Conservation (phyloP, 106 monocot species). For the Iris macrosiphon region DNA sequence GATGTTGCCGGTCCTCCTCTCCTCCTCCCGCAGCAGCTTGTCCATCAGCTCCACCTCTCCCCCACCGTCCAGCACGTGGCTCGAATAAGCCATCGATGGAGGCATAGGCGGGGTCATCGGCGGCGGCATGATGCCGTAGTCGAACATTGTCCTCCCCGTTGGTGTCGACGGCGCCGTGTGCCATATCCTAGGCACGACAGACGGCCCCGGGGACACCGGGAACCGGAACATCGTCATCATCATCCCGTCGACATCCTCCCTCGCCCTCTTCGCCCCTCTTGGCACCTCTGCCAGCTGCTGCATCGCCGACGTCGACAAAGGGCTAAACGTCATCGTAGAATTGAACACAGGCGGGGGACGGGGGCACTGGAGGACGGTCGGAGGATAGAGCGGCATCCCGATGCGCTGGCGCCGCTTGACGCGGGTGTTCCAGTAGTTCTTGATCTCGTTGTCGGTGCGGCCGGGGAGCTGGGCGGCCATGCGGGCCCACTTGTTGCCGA, state of each 20-base stretch:
- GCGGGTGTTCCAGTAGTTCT: constrained; percentile 75
- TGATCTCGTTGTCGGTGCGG: constrained; percentile 78
- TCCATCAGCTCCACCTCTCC: constrained; percentile 51
- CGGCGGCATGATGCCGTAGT: neutral
- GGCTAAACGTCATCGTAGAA: too few relatives aligned
- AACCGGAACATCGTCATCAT: constrained; percentile 3
- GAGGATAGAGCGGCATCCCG: constrained; percentile 46
- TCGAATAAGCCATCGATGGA: constrained; percentile 20
- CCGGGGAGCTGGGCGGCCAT: constrained; percentile 72
- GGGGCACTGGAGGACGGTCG: constrained; percentile 16
- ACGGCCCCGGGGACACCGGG: neutral
- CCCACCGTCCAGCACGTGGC: constrained; percentile 30
- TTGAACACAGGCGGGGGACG: neutral
- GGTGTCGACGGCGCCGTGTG: neutral
- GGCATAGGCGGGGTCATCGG: neutral
- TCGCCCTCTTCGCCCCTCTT: neutral
- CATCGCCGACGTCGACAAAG: neutral
- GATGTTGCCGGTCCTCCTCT: neutral
- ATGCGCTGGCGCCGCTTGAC: constrained; percentile 49
- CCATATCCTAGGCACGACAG: too few relatives aligned
- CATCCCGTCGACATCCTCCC: neutral
- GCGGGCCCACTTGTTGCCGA: constrained; percentile 83
- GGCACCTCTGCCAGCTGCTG: neutral
- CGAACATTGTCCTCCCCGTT: neutral
- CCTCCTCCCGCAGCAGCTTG: constrained; percentile 28